phyloP scores from a whole-genome alignment of 371 early-diverging fungal species.

The Syncephalastrum monosporum region DNA sequence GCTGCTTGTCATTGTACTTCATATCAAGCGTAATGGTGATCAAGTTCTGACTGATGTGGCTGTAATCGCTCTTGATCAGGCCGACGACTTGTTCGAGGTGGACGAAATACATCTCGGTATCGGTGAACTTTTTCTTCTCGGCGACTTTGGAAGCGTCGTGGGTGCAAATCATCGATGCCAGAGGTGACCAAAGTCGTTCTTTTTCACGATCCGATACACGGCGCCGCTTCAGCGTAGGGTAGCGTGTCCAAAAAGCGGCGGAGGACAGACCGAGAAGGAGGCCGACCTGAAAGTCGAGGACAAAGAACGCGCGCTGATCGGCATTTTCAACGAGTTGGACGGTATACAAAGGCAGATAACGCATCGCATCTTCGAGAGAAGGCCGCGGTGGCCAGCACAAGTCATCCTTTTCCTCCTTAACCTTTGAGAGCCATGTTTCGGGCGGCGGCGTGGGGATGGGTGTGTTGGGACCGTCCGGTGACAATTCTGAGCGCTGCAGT shows the following conservation, averaged over 20 bases:
- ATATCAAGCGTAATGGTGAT: slow-evolving; percentile 70
- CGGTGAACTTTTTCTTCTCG: slow-evolving; percentile 59
- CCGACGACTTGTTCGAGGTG: slow-evolving; percentile 63
- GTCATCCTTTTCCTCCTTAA: slow-evolving; percentile 35
- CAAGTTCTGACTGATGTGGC: slow-evolving; percentile 61
- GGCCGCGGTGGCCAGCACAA: slow-evolving; percentile 13
- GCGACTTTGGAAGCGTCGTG: slow-evolving; percentile 44
- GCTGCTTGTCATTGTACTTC: too few relatives aligned
- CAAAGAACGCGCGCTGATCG: slow-evolving; percentile 46
- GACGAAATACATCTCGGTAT: slow-evolving; percentile 60
- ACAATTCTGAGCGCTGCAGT: slow-evolving; percentile 20
- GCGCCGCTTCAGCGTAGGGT: slow-evolving; percentile 58
- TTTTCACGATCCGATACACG: slow-evolving; percentile 56
- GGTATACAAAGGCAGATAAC: slow-evolving; percentile 61
- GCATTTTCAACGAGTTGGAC: slow-evolving; percentile 6
- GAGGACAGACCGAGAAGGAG: slow-evolving; percentile 53
- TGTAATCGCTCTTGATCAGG: slow-evolving; percentile 61
- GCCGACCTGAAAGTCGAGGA: slow-evolving; percentile 68
- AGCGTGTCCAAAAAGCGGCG: slow-evolving; percentile 50
- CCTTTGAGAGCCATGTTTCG: slow-evolving; percentile 34
- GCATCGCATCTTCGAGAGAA: slow-evolving; percentile 40
- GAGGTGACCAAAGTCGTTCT: slow-evolving; percentile 71
- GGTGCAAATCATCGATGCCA: slow-evolving; percentile 61
- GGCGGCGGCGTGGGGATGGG: slow-evolving; percentile 52
- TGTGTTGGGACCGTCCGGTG: slow-evolving; percentile 42